Base-by-base conservation (phyloP, 2,329 filamentous ascomycete species). In the Talaromyces verruculosus region DNA sequence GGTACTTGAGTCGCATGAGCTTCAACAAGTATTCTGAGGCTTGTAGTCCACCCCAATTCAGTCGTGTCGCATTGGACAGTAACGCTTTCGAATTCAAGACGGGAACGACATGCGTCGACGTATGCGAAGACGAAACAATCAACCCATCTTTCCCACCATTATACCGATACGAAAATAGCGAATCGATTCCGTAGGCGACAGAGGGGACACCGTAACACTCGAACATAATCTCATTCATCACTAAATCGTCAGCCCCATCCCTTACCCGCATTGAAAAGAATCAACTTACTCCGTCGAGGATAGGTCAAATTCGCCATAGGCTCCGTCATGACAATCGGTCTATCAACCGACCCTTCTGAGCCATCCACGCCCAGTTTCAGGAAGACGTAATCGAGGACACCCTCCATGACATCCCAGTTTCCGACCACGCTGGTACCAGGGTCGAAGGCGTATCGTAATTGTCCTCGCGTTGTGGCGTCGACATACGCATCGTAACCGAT, bases 331-430 rank as follows among this genome's bases (percentile, higher is more conserved):
- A 99, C 89, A 67, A 99, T 87, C 1, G 94, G 93, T 72, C 93
- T 84, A 72, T 94, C 92, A 68, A 99, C 88, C 28, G 86, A 83
- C 8, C 91, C 92, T 59, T 89, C 87, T 3, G 83, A 83, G 3
- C 79, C 88, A 70, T 96, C 92, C 71, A 99, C 85, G 4, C 95
- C 95, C 64, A 99, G 82, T 80, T 97, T 98, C 71, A 97, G 84
- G 77, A 99, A 99, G 49, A 93, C 86, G 78, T 97, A 97, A 80
- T 99, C 95, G 57, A 99, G 81, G 5, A 97, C 84, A 66, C 94
- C 93, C 78, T 99, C 95, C 88, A 97, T 93, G 39, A 93, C 93
- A 78, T 99, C 95, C 93, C 96, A 99, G 76, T 98, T 98, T 77
- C 92, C 93, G 67, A 98, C 88, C 58, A 99, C 90, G 69, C 93